phyloP scores from a whole-genome alignment of 257 asterid species.

The Forsythia viridissima region DNA sequence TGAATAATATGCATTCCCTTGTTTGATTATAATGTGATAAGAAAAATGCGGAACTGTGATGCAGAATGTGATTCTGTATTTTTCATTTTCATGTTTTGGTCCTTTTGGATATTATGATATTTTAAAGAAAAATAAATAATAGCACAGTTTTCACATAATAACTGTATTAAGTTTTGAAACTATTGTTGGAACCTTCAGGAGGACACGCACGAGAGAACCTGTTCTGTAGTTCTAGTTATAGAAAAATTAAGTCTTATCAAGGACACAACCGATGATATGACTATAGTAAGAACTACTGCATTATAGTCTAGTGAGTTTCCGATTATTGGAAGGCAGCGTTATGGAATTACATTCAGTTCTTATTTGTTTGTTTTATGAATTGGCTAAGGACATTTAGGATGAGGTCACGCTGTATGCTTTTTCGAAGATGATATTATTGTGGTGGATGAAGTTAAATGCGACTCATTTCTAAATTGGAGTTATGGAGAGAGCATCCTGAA shows the following conservation, averaged over 20 bases:
- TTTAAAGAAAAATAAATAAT: background rate
- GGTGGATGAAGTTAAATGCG: background rate
- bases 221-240: background rate
- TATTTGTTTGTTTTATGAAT: background rate
- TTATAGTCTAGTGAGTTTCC: background rate
- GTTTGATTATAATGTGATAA: background rate
- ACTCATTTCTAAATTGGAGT: background rate
- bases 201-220: background rate
- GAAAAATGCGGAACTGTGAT: background rate
- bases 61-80: background rate
- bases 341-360: background rate
- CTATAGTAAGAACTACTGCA: background rate
- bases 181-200: constrained; percentile 4
- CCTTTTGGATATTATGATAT: background rate
- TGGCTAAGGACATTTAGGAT: background rate
- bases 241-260: background rate
- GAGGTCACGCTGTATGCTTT: background rate
- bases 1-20: background rate
- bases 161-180: background rate
- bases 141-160: background rate
- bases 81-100: constrained; percentile 15
- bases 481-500: background rate
- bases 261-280: background rate
- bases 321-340: background rate
- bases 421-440: background rate